phyloP scores from a whole-genome alignment of 495 filamentous ascomycete species.

The Hypomontagnella monticulosa region DNA sequence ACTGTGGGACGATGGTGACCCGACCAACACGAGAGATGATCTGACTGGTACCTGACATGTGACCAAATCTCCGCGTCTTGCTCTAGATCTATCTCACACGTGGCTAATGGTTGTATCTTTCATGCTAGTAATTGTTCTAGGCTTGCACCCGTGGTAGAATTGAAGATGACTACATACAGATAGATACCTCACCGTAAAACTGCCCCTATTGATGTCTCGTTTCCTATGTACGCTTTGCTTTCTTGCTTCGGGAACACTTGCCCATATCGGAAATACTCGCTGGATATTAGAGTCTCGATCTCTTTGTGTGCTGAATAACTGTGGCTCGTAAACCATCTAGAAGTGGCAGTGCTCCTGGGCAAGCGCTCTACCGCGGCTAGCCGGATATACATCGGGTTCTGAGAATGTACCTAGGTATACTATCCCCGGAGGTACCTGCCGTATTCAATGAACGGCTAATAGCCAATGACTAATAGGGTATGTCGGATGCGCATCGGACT shows the following conservation, averaged over 20 bases:
- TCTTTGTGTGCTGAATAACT: slow-evolving; percentile 19
- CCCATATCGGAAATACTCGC: slow-evolving; percentile 13
- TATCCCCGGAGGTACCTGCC: not conserved
- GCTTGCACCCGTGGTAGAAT: slow-evolving; percentile 8
- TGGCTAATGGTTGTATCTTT: slow-evolving; percentile 19
- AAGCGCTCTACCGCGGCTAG: slow-evolving; percentile 22
- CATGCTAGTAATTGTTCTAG: slow-evolving; percentile 30
- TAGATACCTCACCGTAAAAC: not conserved
- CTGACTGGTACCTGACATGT: slow-evolving; percentile 42
- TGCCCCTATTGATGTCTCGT: no score
- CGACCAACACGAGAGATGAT: slow-evolving; percentile 43
- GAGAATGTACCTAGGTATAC: not conserved
- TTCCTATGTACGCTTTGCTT: not conserved
- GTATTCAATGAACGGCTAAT: not conserved
- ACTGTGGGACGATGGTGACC: slow-evolving; percentile 37
- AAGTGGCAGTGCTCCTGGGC: slow-evolving; percentile 31
- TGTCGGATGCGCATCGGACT: slow-evolving; percentile 29
- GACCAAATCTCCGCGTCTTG: slow-evolving; percentile 19
- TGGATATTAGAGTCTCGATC: slow-evolving; percentile 23
- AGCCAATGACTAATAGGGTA: slow-evolving; percentile 14
- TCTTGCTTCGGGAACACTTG: slow-evolving; percentile 14
- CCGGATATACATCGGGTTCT: slow-evolving; percentile 27
- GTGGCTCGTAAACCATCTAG: slow-evolving; percentile 35
- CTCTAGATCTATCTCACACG: slow-evolving; percentile 35
- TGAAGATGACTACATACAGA: slow-evolving; percentile 2